Base-by-base conservation (phyloP, 2,329 filamentous ascomycete genomes). In the Anthostomella pinea region DNA sequence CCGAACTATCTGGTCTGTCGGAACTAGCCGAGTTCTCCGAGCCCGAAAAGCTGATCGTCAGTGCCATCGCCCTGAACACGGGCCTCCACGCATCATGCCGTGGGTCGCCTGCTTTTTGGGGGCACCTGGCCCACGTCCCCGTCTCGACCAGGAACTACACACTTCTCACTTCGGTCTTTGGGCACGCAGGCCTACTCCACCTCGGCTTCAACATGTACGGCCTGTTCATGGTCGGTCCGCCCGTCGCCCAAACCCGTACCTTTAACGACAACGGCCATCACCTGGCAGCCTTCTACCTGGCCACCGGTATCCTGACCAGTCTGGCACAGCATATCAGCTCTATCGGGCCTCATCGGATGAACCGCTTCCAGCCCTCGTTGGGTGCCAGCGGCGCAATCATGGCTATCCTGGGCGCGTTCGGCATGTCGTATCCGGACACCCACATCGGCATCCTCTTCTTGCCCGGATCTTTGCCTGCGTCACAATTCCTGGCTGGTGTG, bases 241-340 rank as follows among this genome's bases (percentile, higher is more conserved):
- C 9, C 3, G 42, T 51, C 14, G 33, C 46, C 6, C 6, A 7
- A 4, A 44, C 43, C 3, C 32, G 8, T 6, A 31, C 33, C 8
- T 54, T 59, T 24, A 18, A 34, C 9, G 48, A 38, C 8, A 52
- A 46, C 25, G 39, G 30, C 5, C 35, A 43, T 20, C 56, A 58
- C 34, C 42, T 57, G n/a, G 33, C 41, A 1, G 56, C 56, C 8
- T 59, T 59, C 44, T 59, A 49, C 35, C 47, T 57, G 23, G 52
- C 52, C 2, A 20, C 53, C 13, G 54, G 49, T 5, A 48, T 56
- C 19, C 14, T 57, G 17, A 43, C 53, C 22, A 43, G 37, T 6
- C 33, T 58, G 6, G 54, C 48, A 4, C 14, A 48, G 6, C 53
- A 57, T 9, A 5, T 46, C 3, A 40, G 45, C 9, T 40, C 51